Evolutionary conservation across 2,329 filamentous ascomycete species (phyloP).

Genomic region (Ploettnerulaceae sp.): DNA sequence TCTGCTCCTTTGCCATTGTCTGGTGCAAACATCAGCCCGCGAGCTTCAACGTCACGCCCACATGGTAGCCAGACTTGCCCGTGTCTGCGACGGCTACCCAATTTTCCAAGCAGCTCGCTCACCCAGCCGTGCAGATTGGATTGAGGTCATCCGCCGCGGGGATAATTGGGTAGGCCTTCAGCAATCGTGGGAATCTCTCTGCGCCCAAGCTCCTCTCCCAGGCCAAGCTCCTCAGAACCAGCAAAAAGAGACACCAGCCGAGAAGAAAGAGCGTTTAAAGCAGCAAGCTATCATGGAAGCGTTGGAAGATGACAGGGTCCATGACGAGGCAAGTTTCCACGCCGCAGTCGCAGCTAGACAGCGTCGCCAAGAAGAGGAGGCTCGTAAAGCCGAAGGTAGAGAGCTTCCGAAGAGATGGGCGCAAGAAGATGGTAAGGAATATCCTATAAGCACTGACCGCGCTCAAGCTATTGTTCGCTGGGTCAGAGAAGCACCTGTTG

Average conservation of each 20-base stretch:
- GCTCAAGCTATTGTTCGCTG: conserved; percentile 65
- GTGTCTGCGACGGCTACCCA: conserved; percentile 74
- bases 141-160: conserved; percentile 63
- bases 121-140: conserved; percentile 73
- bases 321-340: conserved; percentile 62
- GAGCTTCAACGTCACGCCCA: conserved; percentile 75
- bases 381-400: conserved; percentile 26
- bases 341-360: conserved; percentile 58
- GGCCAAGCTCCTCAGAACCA: conserved; percentile 33
- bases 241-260: conserved; percentile 44
- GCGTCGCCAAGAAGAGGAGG: conserved; percentile 50
- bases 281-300: conserved; percentile 64
- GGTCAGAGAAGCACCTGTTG: conserved; percentile 55
- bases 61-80: conserved; percentile 71
- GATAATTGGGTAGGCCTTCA: conserved; percentile 65
- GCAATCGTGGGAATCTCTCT: conserved; percentile 66
- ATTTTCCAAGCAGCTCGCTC: conserved; percentile 70
- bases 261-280: conserved; percentile 54
- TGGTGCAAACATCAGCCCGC: conserved; percentile 72
- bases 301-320: conserved; percentile 61
- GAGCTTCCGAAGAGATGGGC: conserved; percentile 51
- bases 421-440: conserved; percentile 62
- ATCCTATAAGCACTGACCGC: conserved; percentile 64
- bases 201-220: conserved; percentile 53
- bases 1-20: conserved; percentile 71